Evolutionary conservation across 257 asterid genomes (phyloP), one percentile per base, ranked within the genome.

Genomic region (Prunella vulgaris): DNA sequence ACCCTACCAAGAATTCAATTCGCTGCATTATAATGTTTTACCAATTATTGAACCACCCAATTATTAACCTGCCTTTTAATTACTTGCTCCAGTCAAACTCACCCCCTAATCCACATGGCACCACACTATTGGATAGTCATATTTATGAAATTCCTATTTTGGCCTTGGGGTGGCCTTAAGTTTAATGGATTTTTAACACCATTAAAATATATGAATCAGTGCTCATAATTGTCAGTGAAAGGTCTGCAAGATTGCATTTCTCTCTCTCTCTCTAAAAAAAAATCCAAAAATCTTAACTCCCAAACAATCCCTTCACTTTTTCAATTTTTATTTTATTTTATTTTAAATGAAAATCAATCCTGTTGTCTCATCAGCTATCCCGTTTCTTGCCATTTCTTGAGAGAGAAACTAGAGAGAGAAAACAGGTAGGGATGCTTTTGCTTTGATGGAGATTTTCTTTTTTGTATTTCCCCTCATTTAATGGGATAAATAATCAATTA

Each of bases 11-110:
- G 12, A 68, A 57, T 69, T 72, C 10, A 69, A 74, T 77, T 79
- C 70, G 0, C 70, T 83, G 75, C 83, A 72, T 76, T 66, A 76
- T 67, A 42, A 63, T 61, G 66, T 22, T 33, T 67, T 76, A 70
- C 76, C 69, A 72, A 64, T 77, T 72, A 74, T 68, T 69, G 71
- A 65, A 54, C 75, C 77, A 74, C 68, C 71, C 80, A 79, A 77
- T 74, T n/a, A 79, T 74, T 69, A 10, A 35, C 75, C 56, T 68
- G 1, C 79, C 76, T 61, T 57, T 62, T 66, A 57, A 79, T 73
- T 74, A 62, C 73, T 57, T 46, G 74, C 62, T 15, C 40, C 75
- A 68, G 83, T 79, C 83, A 77, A 83, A 68, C 49, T 49, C n/a
- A n/a, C n/a, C 1, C 3, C 17, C 1, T 2, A 0, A 2, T 48